Conservation (phyloP, 2,329 filamentous ascomycete genomes). For the Rugonectria rugulosa region DNA sequence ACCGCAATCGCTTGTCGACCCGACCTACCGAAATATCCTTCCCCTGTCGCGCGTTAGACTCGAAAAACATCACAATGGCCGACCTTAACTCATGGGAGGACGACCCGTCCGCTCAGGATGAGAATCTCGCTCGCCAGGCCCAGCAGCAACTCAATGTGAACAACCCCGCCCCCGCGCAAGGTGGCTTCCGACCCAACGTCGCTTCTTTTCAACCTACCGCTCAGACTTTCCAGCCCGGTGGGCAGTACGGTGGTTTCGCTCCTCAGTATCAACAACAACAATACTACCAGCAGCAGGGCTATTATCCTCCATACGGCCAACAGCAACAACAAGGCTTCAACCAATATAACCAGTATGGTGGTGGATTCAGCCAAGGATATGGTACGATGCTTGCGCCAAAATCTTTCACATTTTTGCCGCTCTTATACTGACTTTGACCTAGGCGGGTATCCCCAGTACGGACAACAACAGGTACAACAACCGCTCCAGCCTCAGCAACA, state of each 20-base stretch:
- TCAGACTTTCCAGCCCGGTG: conserved; percentile 74
- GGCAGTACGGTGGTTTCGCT: conserved; percentile 68
- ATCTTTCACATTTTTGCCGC: not conserved
- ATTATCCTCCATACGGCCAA: conserved; percentile 66
- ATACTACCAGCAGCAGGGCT: conserved; percentile 60
- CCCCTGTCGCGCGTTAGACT: conserved; percentile 18
- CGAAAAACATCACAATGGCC: conserved; percentile 68
- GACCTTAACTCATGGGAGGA: conserved; percentile 97
- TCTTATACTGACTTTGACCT: conserved; percentile 31
- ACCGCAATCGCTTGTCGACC: conserved; percentile 28
- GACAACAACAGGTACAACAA: conserved; percentile 55
- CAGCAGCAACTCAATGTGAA: conserved; percentile 80
- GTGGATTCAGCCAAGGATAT: conserved; percentile 59
- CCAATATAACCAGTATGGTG: conserved; percentile 63
- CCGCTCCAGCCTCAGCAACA: conserved; percentile 41
- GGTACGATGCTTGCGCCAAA: conserved; percentile 31
- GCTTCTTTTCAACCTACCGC: conserved; percentile 78
- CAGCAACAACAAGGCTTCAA: conserved; percentile 54
- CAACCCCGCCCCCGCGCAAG: conserved; percentile 53
- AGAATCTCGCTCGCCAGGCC: conserved; percentile 78
- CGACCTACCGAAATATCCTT: conserved; percentile 24
- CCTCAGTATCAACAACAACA: conserved; percentile 58
- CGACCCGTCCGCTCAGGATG: conserved; percentile 79
- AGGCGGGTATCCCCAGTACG: conserved; percentile 62
- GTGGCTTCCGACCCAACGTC: conserved; percentile 59